These are phyloP conservation scores for Chenopodium album DNA, from an alignment of 148 eudicot genomes.

Conservation along the genomic window DNA sequence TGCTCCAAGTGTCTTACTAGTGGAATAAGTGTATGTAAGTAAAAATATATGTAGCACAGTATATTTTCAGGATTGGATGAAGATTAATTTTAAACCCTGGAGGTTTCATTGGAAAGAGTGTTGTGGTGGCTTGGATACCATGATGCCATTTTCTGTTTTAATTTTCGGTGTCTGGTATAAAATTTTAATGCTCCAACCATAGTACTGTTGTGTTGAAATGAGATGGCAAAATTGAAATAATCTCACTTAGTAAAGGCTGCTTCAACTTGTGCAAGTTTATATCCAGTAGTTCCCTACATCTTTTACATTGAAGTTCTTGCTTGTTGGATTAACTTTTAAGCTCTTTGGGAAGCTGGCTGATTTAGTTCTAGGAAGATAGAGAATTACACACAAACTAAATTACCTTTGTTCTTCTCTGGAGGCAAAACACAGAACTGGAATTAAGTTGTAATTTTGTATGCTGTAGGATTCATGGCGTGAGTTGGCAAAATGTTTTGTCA, in stretches of 20 bases:
- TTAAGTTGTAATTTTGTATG: conserved; percentile 15
- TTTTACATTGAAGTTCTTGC: not conserved
- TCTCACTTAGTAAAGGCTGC: not conserved
- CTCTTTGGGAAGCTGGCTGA: not conserved
- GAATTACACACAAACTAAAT: not conserved
- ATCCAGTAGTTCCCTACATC: not conserved
- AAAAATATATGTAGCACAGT: not conserved
- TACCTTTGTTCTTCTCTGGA: not conserved
- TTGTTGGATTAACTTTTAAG: not conserved
- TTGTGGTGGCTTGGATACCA: not conserved
- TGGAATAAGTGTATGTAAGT: not conserved
- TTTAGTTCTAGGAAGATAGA: not conserved
- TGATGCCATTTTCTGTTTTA: not conserved
- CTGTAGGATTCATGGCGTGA: conserved; percentile 89
- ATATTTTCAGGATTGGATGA: not conserved
- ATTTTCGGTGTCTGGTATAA: not conserved
- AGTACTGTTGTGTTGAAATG: not conserved
- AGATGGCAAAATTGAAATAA: not conserved
- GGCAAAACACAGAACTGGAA: not conserved
- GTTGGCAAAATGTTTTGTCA: conserved; percentile 69
- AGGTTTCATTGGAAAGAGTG: not conserved
- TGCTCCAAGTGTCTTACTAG: not conserved
- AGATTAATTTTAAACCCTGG: not conserved
- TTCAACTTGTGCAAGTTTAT: not conserved
- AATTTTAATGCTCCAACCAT: not conserved